These are phyloP conservation scores for Trametes hirsuta DNA, from an alignment of 1,284 basidiomycete species.

Conservation along the genomic window DNA sequence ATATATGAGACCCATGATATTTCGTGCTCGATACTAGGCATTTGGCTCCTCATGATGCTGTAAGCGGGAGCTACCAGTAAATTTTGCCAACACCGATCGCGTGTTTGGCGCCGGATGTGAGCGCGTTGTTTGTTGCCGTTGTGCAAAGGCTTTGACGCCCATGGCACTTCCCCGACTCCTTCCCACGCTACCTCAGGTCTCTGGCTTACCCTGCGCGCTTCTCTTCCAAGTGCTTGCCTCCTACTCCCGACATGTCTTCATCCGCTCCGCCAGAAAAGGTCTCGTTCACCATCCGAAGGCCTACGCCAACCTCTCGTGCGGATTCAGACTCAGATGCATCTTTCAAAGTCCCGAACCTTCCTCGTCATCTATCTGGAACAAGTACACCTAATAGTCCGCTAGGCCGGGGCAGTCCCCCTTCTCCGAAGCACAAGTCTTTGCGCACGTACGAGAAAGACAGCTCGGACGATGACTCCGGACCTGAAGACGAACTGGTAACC, in stretches of 20 bases:
- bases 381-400: slow-evolving; percentile 62
- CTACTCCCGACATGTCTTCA: slow-evolving; percentile 24
- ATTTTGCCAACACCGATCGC: too few species aligned
- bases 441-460: slow-evolving; percentile 50
- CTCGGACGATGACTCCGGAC: slow-evolving; percentile 60
- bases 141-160: too few species aligned
- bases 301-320: slow-evolving; percentile 62
- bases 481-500: slow-evolving; percentile 71
- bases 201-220: not conserved
- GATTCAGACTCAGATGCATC: slow-evolving; percentile 60
- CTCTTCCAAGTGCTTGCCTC: not conserved
- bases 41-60: too few species aligned
- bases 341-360: slow-evolving; percentile 64
- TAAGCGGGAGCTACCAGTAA: too few species aligned
- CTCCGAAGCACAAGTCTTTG: slow-evolving; percentile 37
- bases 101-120: not conserved
- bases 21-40: too few species aligned
- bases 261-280: slow-evolving; percentile 45
- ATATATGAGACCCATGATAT: too few species aligned
- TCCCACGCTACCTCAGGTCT: not conserved
- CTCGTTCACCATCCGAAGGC: slow-evolving; percentile 76
- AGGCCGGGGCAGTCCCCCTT: slow-evolving; percentile 48
- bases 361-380: slow-evolving; percentile 51
- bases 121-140: not conserved
- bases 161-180: slow-evolving; percentile 24